Percentiles rank a stretch among this genome's conserved stretches.
Evolutionary conservation across 257 asterid genomes (phyloP).

Genomic region (Penstemon newberryi): DNA sequence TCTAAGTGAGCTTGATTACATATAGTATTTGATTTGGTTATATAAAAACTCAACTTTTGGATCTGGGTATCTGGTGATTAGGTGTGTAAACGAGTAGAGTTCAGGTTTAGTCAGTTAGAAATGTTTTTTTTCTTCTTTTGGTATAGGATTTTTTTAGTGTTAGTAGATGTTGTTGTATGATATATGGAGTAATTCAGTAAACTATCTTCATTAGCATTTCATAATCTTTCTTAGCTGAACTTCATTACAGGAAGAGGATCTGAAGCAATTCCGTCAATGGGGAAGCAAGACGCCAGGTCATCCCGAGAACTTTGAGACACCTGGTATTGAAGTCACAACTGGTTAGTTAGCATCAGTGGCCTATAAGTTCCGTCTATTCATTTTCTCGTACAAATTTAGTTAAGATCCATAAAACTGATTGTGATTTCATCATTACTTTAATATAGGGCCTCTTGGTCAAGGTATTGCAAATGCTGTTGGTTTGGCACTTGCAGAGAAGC

Average conservation of each 20-base stretch:
- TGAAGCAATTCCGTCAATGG: conserved; percentile 84
- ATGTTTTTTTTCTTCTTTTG: neutral
- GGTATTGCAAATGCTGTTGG: conserved; percentile 88
- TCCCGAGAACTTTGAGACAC: conserved; percentile 89
- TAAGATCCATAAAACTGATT: conserved; percentile 11
- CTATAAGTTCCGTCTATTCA: neutral
- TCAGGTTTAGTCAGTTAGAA: conserved; percentile 3
- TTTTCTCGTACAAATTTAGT: conserved; percentile 9
- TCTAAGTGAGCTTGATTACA: conserved; percentile 8
- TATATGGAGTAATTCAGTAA: neutral
- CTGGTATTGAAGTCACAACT: conserved; percentile 92
- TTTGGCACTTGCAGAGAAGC: conserved; percentile 76
- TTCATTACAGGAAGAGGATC: conserved; percentile 64
- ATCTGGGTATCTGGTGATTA: conserved; percentile 23
- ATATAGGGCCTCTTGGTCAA: conserved; percentile 86
- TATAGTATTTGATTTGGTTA: neutral
- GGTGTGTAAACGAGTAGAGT: too few relatives aligned
- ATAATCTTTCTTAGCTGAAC: conserved; percentile 23
- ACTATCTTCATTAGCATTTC: conserved; percentile 4
- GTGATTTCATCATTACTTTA: conserved; percentile 19
- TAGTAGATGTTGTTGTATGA: neutral
- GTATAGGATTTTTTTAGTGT: neutral
- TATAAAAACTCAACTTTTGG: neutral
- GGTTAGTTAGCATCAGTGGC: conserved; percentile 35
- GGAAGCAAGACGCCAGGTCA: conserved; percentile 89